A percentile compares a stretch with the other conserved stretches of the same genome.
Conservation (phyloP, 176 grass and related monocot species). For the Cymbopogon citratus region DNA sequence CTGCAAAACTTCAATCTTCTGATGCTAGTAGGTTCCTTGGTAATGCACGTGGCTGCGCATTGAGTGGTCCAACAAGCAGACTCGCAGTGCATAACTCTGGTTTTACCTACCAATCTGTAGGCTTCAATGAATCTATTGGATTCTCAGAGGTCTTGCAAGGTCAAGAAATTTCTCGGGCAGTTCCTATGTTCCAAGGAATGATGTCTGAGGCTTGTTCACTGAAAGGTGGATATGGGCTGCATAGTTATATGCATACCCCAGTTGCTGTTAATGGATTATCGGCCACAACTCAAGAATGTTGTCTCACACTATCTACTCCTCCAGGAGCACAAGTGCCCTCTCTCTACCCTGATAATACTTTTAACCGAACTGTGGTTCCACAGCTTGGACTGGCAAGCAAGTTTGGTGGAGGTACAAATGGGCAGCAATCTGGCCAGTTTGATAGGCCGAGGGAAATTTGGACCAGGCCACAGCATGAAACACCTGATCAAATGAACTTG, state of each 20-base stretch:
- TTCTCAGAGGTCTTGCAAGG: constrained; percentile 99
- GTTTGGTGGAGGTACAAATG: constrained; percentile 18
- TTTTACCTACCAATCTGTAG: constrained; percentile 61
- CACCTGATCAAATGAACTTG: not conserved
- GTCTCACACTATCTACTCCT: constrained; percentile 37
- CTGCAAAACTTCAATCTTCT: constrained; percentile 36
- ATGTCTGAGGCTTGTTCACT: constrained; percentile 29
- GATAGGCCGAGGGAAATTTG: not conserved
- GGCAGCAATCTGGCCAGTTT: not conserved
- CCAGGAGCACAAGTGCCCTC: constrained; percentile 41
- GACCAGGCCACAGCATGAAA: not conserved
- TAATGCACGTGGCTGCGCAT: constrained; percentile 33
- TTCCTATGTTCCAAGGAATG: constrained; percentile 45
- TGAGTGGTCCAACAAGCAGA: constrained; percentile 34
- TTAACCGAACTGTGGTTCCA: constrained; percentile 31
- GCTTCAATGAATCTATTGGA: constrained; percentile 81
- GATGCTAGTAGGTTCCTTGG: constrained; percentile 24
- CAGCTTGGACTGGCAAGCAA: constrained; percentile 24
- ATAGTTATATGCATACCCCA: constrained; percentile 28
- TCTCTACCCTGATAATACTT: constrained; percentile 39
- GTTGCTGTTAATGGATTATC: constrained; percentile 31
- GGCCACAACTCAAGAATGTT: constrained; percentile 40
- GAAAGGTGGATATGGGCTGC: constrained; percentile 21
- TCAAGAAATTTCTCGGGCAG: constrained; percentile 84
- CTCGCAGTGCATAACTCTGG: constrained; percentile 29